Percentiles rank a stretch among this genome's conserved stretches.
These are phyloP conservation scores for Apiospora marii DNA, from an alignment of 2,329 filamentous ascomycete species.

Conservation along the genomic window DNA sequence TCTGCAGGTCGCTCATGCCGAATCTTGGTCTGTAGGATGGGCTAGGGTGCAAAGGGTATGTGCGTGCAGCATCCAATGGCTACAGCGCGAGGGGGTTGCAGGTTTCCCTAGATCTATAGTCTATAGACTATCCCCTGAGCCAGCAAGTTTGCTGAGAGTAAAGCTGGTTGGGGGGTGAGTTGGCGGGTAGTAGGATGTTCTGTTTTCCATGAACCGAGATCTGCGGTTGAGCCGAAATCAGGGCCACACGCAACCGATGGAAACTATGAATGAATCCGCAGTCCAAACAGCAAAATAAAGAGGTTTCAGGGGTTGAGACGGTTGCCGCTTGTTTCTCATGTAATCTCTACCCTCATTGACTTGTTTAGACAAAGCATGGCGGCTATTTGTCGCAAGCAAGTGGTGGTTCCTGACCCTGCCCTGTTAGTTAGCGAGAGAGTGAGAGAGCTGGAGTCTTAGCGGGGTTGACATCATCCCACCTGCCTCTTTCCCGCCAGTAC, in stretches of 20 bases:
- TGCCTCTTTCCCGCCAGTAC: neutral
- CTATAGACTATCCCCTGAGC: neutral
- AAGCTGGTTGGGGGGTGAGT: neutral
- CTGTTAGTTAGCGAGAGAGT: neutral
- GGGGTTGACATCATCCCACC: slow-evolving; percentile 29
- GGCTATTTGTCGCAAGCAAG: neutral
- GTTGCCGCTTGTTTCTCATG: neutral
- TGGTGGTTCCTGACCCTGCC: slow-evolving; percentile 1
- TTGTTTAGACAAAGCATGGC: slow-evolving; percentile 16
- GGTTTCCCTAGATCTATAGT: neutral
- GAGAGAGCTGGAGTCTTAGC: slow-evolving; percentile 11
- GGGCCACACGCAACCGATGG: neutral
- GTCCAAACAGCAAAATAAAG: neutral
- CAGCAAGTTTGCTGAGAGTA: neutral
- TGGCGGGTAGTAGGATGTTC: neutral
- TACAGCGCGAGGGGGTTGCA: neutral
- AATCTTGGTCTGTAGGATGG: neutral
- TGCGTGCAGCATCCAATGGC: neutral
- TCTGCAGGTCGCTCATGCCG: slow-evolving; percentile 82
- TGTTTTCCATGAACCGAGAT: neutral
- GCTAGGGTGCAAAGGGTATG: neutral
- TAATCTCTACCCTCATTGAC: neutral
- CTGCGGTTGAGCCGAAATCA: neutral
- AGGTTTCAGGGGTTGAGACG: neutral
- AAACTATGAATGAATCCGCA: neutral